Evolutionary conservation across 306 rosid species (phyloP).

Genomic region (Dicorynia guianensis): DNA sequence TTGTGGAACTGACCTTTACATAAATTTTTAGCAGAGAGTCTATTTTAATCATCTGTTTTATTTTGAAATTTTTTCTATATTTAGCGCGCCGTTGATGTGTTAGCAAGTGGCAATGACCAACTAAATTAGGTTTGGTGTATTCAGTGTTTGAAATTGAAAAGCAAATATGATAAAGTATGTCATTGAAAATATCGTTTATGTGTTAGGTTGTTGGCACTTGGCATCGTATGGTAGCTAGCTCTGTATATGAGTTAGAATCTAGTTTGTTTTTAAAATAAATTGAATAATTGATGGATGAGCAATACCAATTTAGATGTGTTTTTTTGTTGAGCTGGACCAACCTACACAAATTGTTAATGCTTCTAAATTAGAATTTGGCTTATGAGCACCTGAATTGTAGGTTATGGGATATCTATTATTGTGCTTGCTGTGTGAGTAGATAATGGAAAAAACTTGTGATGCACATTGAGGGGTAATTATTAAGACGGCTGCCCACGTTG

Average conservation of each 20-base stretch:
- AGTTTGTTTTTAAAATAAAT: not conserved
- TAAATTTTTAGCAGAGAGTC: too few relatives aligned
- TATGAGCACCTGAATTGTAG: not conserved
- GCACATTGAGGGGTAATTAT: conserved; percentile 20
- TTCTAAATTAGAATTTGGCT: not conserved
- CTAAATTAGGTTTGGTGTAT: not conserved
- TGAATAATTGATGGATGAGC: not conserved
- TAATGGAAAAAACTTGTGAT: conserved; percentile 5
- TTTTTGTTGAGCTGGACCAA: conserved; percentile 14
- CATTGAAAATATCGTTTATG: conserved; percentile 10
- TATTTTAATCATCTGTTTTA: too few relatives aligned
- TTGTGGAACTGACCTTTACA: too few relatives aligned
- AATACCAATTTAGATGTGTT: not conserved
- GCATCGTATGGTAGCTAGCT: conserved; percentile 15
- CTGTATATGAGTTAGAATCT: conserved; percentile 18
- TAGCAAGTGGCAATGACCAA: too few relatives aligned
- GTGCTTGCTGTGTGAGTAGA: too few relatives aligned
- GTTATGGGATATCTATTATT: not conserved
- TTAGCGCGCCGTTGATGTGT: too few relatives aligned
- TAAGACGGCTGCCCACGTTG: not conserved
- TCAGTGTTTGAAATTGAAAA: too few relatives aligned
- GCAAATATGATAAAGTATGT: too few relatives aligned
- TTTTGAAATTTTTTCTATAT: too few relatives aligned
- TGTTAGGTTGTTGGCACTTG: conserved; percentile 21
- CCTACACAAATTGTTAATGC: not conserved